A percentile compares a stretch with the other conserved stretches of the same genome.
phyloP scores from a whole-genome alignment of 2,329 filamentous ascomycete species.

The Pseudocercospora macadamiae region DNA sequence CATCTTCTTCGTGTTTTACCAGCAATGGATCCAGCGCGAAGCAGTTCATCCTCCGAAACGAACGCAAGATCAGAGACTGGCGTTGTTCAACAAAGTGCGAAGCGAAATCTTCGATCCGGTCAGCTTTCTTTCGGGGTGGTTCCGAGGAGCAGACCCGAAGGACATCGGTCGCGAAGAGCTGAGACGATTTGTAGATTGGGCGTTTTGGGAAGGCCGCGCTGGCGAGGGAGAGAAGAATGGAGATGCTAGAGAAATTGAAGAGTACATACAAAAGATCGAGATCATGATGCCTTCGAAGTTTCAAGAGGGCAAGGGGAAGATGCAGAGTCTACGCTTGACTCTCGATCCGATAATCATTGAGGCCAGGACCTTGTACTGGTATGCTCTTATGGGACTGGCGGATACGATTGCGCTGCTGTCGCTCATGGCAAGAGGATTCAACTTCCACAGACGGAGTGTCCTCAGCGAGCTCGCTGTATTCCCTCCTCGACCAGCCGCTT shows the following conservation, averaged over 20 bases:
- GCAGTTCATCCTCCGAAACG: constrained; percentile 55
- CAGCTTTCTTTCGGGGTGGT: constrained; percentile 66
- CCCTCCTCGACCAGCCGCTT: constrained; percentile 59
- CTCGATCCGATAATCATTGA: constrained; percentile 65
- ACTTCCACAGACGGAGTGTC: constrained; percentile 28
- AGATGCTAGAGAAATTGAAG: constrained; percentile 58
- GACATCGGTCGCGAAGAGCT: constrained; percentile 70
- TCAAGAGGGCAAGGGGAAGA: constrained; percentile 58
- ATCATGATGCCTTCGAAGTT: constrained; percentile 55
- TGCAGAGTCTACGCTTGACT: constrained; percentile 64
- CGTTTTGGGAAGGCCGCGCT: constrained; percentile 64
- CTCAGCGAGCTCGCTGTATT: constrained; percentile 54
- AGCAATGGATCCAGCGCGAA: constrained; percentile 54
- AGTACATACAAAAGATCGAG: constrained; percentile 60
- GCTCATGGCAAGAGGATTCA: constrained; percentile 30
- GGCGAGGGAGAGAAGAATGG: constrained; percentile 52
- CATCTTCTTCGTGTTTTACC: constrained; percentile 57
- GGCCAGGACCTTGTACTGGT: constrained; percentile 63
- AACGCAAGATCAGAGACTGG: constrained; percentile 53
- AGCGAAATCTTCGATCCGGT: constrained; percentile 59
- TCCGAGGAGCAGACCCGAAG: constrained; percentile 59
- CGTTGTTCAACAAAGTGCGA: constrained; percentile 61
- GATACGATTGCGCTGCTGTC: constrained; percentile 41
- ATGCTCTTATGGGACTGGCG: constrained; percentile 58
- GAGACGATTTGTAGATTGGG: constrained; percentile 69